Evolutionary conservation across 2,329 filamentous ascomycete species (phyloP).

Genomic region (Aphanoascus verrucosus): DNA sequence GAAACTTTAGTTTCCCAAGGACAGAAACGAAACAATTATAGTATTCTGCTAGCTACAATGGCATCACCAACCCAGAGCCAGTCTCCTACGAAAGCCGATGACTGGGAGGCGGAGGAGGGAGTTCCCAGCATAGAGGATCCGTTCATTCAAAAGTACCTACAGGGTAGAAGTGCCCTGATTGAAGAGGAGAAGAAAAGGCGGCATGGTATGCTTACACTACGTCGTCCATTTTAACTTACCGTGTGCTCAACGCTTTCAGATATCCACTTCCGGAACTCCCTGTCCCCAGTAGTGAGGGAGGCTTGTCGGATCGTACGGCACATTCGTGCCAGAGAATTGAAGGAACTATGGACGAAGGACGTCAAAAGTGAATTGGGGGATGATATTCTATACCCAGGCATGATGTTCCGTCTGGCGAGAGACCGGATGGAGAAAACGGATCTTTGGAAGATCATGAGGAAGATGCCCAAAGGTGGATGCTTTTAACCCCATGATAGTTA

Average conservation of each 20-base stretch:
- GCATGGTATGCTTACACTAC: slow-evolving; percentile 47
- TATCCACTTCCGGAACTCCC: slow-evolving; percentile 33
- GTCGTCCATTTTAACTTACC: neutral
- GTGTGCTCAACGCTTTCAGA: slow-evolving; percentile 14
- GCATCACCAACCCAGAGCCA: neutral
- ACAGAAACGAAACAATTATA: no score
- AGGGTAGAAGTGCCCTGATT: slow-evolving; percentile 64
- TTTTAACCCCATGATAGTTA: neutral
- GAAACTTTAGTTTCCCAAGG: no score
- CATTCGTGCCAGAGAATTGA: slow-evolving; percentile 67
- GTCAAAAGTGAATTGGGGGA: slow-evolving; percentile 56
- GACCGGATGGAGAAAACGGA: slow-evolving; percentile 71
- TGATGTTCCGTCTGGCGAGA: slow-evolving; percentile 85
- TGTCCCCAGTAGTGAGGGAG: slow-evolving; percentile 67
- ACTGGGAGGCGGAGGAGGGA: slow-evolving; percentile 33
- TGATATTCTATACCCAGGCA: slow-evolving; percentile 65
- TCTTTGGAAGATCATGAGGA: slow-evolving; percentile 76
- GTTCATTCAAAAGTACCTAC: slow-evolving; percentile 72
- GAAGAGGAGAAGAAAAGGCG: slow-evolving; percentile 70
- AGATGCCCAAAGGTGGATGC: slow-evolving; percentile 69
- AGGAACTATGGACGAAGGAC: slow-evolving; percentile 63
- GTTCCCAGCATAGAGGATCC: slow-evolving; percentile 50
- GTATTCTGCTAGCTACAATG: neutral
- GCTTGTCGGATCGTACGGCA: slow-evolving; percentile 70
- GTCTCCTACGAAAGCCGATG: neutral